Conservation (phyloP, 2,329 filamentous ascomycete species). For the Byssoonygena ceratinophila region DNA sequence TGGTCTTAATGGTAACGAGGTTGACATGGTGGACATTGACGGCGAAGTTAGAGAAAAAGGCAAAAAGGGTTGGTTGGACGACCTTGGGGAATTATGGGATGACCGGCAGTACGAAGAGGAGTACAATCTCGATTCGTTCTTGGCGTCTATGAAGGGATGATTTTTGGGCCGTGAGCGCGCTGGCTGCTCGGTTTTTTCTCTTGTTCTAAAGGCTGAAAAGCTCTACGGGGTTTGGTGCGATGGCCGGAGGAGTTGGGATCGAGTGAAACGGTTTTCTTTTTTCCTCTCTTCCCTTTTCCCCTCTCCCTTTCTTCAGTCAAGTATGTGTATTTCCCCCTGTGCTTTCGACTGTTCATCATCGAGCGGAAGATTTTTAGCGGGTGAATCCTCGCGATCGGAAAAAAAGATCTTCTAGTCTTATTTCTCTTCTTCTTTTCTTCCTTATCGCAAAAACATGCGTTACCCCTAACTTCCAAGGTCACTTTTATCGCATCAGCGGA, state of each 20-base stretch:
- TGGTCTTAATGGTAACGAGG: slow-evolving; percentile 44
- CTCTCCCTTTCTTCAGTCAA: too few relatives aligned
- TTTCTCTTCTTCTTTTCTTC: not conserved
- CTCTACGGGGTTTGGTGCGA: not conserved
- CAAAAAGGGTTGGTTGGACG: slow-evolving; percentile 93
- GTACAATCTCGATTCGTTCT: slow-evolving; percentile 88
- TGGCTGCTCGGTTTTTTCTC: not conserved
- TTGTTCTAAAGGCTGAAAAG: too few relatives aligned
- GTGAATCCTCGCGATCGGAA: not conserved
- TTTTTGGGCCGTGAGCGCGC: not conserved
- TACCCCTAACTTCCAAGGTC: too few relatives aligned
- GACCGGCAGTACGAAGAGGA: slow-evolving; percentile 97
- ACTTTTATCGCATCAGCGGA: slow-evolving; percentile 1
- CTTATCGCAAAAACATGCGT: not conserved
- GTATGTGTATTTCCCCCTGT: too few relatives aligned
- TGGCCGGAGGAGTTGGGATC: not conserved
- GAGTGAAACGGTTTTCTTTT: not conserved
- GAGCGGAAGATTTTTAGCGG: not conserved
- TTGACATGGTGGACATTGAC: slow-evolving; percentile 83
- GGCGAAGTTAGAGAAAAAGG: slow-evolving; percentile 88
- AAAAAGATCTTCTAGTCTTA: not conserved
- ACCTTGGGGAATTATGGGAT: slow-evolving; percentile 92
- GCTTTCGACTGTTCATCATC: not conserved
- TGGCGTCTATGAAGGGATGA: slow-evolving; percentile 70
- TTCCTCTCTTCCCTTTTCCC: not conserved